These are phyloP conservation scores for Thalassiosira hispida DNA, from an alignment of 352 stramenopile genomes.

Conservation along the genomic window DNA sequence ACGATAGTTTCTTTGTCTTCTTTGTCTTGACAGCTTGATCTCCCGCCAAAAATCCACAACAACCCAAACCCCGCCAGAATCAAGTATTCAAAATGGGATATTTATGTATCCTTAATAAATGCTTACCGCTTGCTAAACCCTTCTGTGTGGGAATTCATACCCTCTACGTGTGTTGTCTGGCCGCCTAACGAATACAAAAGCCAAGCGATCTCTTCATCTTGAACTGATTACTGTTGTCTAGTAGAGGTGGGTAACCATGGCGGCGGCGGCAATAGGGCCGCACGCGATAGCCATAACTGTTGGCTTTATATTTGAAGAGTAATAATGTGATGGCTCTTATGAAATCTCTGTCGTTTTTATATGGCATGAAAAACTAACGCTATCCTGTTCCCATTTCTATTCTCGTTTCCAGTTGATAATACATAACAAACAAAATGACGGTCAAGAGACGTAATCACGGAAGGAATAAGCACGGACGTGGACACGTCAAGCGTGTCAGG, in stretches of 20 bases:
- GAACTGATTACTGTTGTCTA: no score
- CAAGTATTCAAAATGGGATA: background rate
- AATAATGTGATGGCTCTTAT: background rate
- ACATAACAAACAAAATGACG: slow-evolving; percentile 92
- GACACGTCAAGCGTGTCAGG: slow-evolving; percentile 98
- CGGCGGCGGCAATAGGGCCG: slow-evolving; percentile 5
- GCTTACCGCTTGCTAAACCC: background rate
- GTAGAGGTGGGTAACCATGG: slow-evolving; percentile 7
- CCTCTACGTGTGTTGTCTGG: background rate
- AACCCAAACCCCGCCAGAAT: slow-evolving; percentile 1
- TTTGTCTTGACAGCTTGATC: no score
- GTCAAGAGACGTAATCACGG: slow-evolving; percentile 99
- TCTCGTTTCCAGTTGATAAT: slow-evolving; percentile 34
- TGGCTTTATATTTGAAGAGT: background rate
- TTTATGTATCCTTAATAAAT: no score
- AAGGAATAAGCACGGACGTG: slow-evolving; percentile 98
- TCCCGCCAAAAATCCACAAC: no score
- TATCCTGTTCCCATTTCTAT: slow-evolving; percentile 7
- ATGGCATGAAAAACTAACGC: slow-evolving; percentile 3
- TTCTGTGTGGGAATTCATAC: slow-evolving; percentile 1
- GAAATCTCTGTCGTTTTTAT: background rate
- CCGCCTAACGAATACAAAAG: background rate
- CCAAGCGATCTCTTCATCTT: no score
- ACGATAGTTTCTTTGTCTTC: no score
- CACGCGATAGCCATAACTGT: background rate